Evolutionary conservation across 2,329 filamentous ascomycete genomes (phyloP).

Genomic region (Chrysosporium keratinophilum): DNA sequence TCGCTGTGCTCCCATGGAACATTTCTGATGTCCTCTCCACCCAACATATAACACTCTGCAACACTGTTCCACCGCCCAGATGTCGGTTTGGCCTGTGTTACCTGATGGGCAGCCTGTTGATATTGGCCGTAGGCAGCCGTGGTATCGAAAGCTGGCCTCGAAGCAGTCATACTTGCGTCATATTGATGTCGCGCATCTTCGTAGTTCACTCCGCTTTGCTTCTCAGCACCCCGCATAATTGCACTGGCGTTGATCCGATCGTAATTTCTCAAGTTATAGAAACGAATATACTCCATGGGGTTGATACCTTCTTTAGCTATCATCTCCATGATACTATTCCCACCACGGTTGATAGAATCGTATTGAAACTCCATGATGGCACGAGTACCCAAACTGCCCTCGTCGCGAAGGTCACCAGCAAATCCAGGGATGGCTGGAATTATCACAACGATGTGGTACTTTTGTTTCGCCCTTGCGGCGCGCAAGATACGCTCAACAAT

Average conservation of each 20-base stretch:
- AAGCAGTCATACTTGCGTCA: constrained; percentile 37
- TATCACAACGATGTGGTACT: constrained; percentile 81
- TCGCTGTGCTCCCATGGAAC: constrained; percentile 65
- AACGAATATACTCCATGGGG: constrained; percentile 70
- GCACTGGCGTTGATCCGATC: constrained; percentile 81
- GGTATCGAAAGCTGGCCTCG: constrained; percentile 30
- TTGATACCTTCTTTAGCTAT: constrained; percentile 65
- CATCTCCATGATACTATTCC: constrained; percentile 79
- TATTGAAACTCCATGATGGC: constrained; percentile 99
- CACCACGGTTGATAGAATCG: constrained; percentile 85
- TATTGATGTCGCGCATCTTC: constrained; percentile 37
- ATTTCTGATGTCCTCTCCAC: constrained; percentile 51
- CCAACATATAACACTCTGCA: constrained; percentile 74
- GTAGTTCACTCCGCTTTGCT: constrained; percentile 36
- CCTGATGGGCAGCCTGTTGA: constrained; percentile 54
- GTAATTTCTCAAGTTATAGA: constrained; percentile 89
- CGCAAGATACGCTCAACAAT: constrained; percentile 84
- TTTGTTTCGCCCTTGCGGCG: constrained; percentile 70
- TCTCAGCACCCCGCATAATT: constrained; percentile 47
- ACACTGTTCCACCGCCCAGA: constrained; percentile 45
- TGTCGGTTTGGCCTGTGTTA: constrained; percentile 35
- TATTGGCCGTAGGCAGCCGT: constrained; percentile 53
- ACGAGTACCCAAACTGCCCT: constrained; percentile 72
- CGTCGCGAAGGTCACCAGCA: constrained; percentile 75
- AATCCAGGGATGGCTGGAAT: constrained; percentile 92